These are phyloP conservation scores for Artemisia tridentata DNA, from an alignment of 129 eudicot genomes.

Conservation along the genomic window DNA sequence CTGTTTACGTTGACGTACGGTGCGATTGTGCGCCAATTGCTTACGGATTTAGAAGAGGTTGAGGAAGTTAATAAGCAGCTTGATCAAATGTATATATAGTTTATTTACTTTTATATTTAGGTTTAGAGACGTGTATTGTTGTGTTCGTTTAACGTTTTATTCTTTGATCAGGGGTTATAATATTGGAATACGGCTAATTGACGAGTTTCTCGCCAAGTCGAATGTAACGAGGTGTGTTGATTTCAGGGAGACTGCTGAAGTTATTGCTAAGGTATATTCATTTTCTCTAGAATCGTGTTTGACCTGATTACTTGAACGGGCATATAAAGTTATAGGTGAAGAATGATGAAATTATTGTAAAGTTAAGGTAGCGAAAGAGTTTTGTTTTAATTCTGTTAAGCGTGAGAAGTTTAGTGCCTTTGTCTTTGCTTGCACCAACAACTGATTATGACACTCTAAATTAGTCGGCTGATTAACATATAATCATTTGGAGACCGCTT, in stretches of 20 bases:
- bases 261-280: constrained; percentile 79
- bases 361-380: no score
- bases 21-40: constrained; percentile 85
- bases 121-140: background rate
- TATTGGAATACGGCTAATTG: constrained; percentile 85
- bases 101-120: no score
- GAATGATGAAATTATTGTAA: no score
- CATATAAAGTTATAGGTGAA: background rate
- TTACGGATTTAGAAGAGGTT: constrained; percentile 97
- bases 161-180: constrained; percentile 80
- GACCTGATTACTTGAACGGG: no score
- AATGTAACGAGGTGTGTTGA: constrained; percentile 90
- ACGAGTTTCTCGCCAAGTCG: constrained; percentile 92
- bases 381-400: no score
- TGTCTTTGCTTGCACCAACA: no score
- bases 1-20: constrained; percentile 88
- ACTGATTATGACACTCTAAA: no score
- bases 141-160: background rate
- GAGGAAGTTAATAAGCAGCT: constrained; percentile 98
- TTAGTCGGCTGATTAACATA: background rate
- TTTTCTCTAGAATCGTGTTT: no score
- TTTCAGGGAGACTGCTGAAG: constrained; percentile 97
- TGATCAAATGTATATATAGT: constrained; percentile 69
- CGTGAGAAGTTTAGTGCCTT: no score
- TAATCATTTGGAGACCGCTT: background rate